A percentile compares a stretch with the other conserved stretches of the same genome.
phyloP scores from a whole-genome alignment of 2,329 filamentous ascomycete species.

The Aspergillus intermedius region DNA sequence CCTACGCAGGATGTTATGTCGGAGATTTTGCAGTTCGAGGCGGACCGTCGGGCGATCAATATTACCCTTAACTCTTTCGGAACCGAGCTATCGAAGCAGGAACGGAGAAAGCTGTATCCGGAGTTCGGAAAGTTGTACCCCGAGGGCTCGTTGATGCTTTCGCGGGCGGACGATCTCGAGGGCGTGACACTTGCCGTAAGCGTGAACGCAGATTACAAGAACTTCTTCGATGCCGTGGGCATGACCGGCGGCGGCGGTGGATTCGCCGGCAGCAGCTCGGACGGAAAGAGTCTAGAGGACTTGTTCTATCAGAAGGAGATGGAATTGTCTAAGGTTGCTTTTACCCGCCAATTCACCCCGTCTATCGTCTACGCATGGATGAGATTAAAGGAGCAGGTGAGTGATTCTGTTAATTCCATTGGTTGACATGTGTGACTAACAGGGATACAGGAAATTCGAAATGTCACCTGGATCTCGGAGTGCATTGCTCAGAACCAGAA shows the following conservation, averaged over 20 bases:
- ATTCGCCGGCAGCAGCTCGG: constrained; percentile 64
- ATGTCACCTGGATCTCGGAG: constrained; percentile 99
- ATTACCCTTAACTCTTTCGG: constrained; percentile 98
- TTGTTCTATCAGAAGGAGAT: constrained; percentile 99
- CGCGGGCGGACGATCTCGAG: constrained; percentile 88
- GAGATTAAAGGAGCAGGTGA: constrained; percentile 91
- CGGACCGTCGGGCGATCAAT: constrained; percentile 93
- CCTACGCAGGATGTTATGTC: constrained; percentile 93
- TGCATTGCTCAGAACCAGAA: constrained; percentile 99
- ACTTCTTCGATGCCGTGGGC: constrained; percentile 88
- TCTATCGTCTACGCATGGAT: constrained; percentile 97
- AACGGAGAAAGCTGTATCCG: constrained; percentile 94
- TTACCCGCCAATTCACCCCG: constrained; percentile 92
- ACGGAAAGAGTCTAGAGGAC: constrained; percentile 88
- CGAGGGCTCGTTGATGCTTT: constrained; percentile 91
- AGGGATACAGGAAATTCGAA: constrained; percentile 77
- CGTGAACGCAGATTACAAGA: constrained; percentile 87
- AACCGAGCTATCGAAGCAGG: constrained; percentile 86
- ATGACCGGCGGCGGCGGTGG: constrained; percentile 68
- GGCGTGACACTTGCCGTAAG: constrained; percentile 90
- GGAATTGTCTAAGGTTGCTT: constrained; percentile 92
- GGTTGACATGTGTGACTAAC: constrained; percentile 17
- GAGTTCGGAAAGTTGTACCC: constrained; percentile 86
- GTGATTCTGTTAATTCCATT: constrained; percentile 19
- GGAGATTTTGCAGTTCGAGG: constrained; percentile 93